Evolutionary conservation across 805 yeast genomes (phyloP).

Genomic region (Starmerella asiatica): DNA sequence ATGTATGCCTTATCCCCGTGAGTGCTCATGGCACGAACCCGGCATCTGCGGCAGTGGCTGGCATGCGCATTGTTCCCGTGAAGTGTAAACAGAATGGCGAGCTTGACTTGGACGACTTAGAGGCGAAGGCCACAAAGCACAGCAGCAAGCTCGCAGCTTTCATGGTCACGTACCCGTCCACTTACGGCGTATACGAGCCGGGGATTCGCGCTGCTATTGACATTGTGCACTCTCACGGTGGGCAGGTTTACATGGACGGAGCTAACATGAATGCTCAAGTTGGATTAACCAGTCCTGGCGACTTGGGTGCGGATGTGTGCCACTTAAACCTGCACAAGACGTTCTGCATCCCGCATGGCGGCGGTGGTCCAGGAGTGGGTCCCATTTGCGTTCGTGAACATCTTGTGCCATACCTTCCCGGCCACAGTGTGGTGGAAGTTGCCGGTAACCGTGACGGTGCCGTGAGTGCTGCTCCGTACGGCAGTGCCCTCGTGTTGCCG

Average conservation of each 20-base stretch:
- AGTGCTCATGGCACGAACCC: constrained; percentile 98
- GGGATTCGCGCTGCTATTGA: constrained; percentile 74
- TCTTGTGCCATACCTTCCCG: constrained; percentile 68
- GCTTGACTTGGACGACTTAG: constrained; percentile 64
- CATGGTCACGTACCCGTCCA: constrained; percentile 96
- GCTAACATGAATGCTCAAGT: constrained; percentile 99
- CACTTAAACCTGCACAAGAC: constrained; percentile 95
- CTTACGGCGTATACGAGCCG: constrained; percentile 93
- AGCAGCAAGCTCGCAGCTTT: constrained; percentile 65
- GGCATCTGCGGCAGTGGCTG: constrained; percentile 96
- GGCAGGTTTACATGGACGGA: constrained; percentile 95
- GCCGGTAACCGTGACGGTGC: constrained; percentile 33
- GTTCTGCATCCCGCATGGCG: constrained; percentile 96
- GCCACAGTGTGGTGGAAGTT: constrained; percentile 49
- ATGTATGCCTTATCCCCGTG: constrained; percentile 87
- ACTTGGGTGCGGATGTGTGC: constrained; percentile 95
- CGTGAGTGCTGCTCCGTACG: constrained; percentile 88
- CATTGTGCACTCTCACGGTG: constrained; percentile 74
- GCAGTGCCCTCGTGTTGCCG: constrained; percentile 85
- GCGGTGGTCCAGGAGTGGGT: constrained; percentile 99
- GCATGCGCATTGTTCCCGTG: constrained; percentile 82
- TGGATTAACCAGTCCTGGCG: constrained; percentile 94
- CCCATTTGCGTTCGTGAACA: constrained; percentile 88
- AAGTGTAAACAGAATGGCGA: constrained; percentile 80
- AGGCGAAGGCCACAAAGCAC: constrained; percentile 57